A percentile compares a stretch with the other conserved stretches of the same genome.
Conservation (phyloP, 352 stramenopile genomes). For the Globisporangium irregulare region DNA sequence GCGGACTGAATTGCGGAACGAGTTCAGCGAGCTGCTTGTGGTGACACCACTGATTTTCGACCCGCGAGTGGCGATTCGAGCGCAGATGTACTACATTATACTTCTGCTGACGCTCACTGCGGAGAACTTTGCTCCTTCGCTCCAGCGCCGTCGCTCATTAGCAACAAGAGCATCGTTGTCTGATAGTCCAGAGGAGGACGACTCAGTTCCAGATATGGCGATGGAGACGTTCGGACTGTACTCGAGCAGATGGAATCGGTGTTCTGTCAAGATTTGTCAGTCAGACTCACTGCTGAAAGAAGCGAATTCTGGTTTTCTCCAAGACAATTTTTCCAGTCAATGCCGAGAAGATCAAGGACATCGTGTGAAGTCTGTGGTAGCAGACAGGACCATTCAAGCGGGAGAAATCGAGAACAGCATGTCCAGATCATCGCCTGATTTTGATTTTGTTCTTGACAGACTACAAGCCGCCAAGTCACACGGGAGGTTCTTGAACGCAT, state of each 20-base stretch:
- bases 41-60: constrained; percentile 46
- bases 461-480: constrained; percentile 49
- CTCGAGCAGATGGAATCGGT: constrained; percentile 35
- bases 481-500: constrained; percentile 53
- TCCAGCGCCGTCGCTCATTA: background rate
- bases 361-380: background rate
- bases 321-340: background rate
- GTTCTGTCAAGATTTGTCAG: constrained; percentile 24
- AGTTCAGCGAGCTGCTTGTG: constrained; percentile 22
- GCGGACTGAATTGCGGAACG: constrained; percentile 27
- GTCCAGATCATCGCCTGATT: constrained; percentile 17
- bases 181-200: background rate
- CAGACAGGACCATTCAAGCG: background rate
- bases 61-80: constrained; percentile 30
- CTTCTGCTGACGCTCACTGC: constrained; percentile 49
- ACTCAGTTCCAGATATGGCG: constrained; percentile 13
- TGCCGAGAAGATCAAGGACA: background rate
- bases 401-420: background rate
- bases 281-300: constrained; percentile 16
- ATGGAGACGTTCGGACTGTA: constrained; percentile 40
- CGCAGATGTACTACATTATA: constrained; percentile 60
- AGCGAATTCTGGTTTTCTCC: background rate
- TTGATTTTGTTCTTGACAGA: constrained; percentile 26
- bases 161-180: too few relatives aligned
- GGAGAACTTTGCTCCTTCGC: constrained; percentile 35